Conservation (phyloP, 2,329 filamentous ascomycete genomes). For the Fusarium haematococcum region DNA sequence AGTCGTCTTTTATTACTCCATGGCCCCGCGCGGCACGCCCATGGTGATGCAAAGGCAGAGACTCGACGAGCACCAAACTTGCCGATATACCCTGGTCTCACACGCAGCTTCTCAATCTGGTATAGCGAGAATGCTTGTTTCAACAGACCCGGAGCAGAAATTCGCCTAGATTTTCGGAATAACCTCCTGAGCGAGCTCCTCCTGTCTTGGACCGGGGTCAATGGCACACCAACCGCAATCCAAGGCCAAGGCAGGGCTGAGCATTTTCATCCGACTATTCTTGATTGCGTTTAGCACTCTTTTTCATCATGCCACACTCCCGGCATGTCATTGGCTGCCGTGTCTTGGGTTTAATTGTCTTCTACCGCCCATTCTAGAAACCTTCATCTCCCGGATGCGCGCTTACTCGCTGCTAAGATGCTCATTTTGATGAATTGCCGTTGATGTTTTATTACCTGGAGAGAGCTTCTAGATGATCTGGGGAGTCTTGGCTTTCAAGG, state of each 20-base stretch:
- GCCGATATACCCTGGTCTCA: conserved; percentile 8
- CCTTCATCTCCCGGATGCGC: conserved; percentile 36
- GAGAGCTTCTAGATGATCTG: background rate
- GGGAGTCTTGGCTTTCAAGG: conserved; percentile 1
- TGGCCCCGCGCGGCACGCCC: background rate
- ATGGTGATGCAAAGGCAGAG: background rate
- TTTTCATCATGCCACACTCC: conserved; percentile 8
- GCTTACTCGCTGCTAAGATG: conserved; percentile 13
- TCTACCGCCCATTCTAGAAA: conserved; percentile 43
- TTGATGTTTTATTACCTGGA: background rate
- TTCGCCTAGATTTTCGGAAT: background rate
- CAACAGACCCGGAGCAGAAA: background rate
- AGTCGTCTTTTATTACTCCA: background rate
- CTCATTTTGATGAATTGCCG: conserved; percentile 7
- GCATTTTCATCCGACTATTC: conserved; percentile 13
- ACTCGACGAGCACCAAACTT: background rate
- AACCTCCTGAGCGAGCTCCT: conserved; percentile 1
- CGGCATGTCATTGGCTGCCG: conserved; percentile 27
- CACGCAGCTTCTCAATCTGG: conserved; percentile 11
- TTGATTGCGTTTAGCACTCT: conserved; percentile 21
- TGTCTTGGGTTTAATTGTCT: conserved; percentile 18
- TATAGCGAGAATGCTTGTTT: conserved; percentile 21
- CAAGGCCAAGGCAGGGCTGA: conserved; percentile 40
- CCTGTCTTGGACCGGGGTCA: conserved; percentile 5
- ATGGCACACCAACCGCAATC: background rate